phyloP scores from a whole-genome alignment of 169 alveolate species.

The Plasmodium inui region DNA sequence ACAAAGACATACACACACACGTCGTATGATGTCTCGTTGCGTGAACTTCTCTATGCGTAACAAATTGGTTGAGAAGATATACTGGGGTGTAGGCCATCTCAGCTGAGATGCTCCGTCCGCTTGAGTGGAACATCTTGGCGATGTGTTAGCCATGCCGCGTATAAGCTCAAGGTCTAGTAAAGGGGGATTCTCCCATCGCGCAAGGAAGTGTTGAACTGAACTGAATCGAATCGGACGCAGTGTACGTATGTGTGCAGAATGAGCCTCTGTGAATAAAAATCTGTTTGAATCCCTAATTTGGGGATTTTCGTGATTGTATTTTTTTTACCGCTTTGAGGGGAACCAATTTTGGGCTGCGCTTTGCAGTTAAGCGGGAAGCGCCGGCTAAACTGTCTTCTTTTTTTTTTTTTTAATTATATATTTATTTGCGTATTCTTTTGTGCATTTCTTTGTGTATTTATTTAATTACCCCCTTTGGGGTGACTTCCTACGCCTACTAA shows the following conservation, averaged over 20 bases:
- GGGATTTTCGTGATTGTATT: not conserved
- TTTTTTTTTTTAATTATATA: conserved; percentile 26
- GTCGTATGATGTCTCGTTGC: not conserved
- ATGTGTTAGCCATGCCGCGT: not conserved
- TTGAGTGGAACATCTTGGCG: not conserved
- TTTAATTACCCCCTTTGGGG: not conserved
- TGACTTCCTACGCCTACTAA: not conserved
- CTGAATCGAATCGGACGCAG: not conserved
- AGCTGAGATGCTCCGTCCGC: not conserved
- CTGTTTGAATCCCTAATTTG: not conserved
- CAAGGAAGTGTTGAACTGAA: not conserved
- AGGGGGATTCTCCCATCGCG: not conserved
- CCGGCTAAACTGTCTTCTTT: conserved; percentile 40
- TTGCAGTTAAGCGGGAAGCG: not conserved
- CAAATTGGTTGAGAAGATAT: not conserved
- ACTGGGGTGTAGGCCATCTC: not conserved
- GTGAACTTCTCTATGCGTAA: not conserved
- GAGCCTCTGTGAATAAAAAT: not conserved
- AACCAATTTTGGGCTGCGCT: not conserved
- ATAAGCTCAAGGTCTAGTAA: not conserved
- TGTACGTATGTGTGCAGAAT: not conserved
- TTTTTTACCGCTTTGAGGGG: not conserved
- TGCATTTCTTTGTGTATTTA: not conserved
- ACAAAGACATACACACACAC: not conserved
- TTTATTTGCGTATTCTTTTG: not conserved